Evolutionary conservation across 371 early-diverging fungal genomes (phyloP), one percentile per base, ranked within the genome.

Genomic region (Smittium mucronatum): DNA sequence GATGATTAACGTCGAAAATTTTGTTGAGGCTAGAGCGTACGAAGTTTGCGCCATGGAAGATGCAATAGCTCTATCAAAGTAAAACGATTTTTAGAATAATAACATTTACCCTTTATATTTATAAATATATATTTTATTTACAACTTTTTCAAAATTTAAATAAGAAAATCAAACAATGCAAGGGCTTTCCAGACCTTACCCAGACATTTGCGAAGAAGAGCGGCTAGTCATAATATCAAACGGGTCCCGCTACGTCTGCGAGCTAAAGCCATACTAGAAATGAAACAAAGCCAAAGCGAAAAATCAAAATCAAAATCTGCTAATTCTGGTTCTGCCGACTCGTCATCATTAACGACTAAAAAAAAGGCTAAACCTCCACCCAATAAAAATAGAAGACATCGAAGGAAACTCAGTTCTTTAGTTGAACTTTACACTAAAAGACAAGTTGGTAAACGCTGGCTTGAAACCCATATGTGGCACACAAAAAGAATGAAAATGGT

Each of bases 401-500:
- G 78, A 11, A 76, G 83, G 2, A 68, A 75, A 29, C 65, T 75
- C 1, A 70, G 71, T 11, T 33, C 77, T 25, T 71, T 79, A 15
- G 75, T 76, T 34, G 73, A 73, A 29, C 78, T 82, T 70, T 82
- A 78, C 69, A 75, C 72, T 70, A 71, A 70, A 60, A 72, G 81
- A 57, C 81, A 83, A 80, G 28, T 60, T 25, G 75, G 71, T 36
- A 82, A 76, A 73, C 72, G 85, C 33, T 97, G 97, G 98, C 75
- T 97, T 33, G 95, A 95, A 76, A 97, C 97, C n/a, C 98, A 97
- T 78, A 84, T 97, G 35, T 97, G 97, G 97, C 96, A 97, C 72
- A 88, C 95, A 8, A 97, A 97, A 75, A 84, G 98, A 64, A 91
- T 95, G 89, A 88, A 93, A 64, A 96, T 97, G 97, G 75, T 67